These are phyloP conservation scores for Drosera capensis DNA, from an alignment of 148 eudicot genomes.

Conservation along the genomic window DNA sequence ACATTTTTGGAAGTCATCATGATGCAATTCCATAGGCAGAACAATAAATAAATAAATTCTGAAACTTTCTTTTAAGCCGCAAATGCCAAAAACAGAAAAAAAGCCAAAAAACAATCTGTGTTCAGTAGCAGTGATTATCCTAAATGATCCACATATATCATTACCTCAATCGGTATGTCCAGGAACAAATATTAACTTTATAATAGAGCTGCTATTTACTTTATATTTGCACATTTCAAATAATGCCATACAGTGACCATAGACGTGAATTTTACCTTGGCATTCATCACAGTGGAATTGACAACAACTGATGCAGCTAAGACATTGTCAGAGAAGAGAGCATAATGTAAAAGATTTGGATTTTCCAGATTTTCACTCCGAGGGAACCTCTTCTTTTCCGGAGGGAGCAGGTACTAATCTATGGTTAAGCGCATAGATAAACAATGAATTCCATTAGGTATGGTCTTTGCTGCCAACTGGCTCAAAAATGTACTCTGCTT, in stretches of 20 bases:
- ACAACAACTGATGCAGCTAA: slow-evolving; percentile 91
- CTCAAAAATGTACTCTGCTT: slow-evolving; percentile 82
- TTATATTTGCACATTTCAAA: too few relatives aligned
- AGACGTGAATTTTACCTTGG: slow-evolving; percentile 37
- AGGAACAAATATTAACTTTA: too few relatives aligned
- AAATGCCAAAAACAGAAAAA: too few relatives aligned
- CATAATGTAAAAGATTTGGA: slow-evolving; percentile 62
- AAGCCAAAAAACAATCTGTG: too few relatives aligned
- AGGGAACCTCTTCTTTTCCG: slow-evolving; percentile 54
- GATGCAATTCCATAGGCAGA: too few relatives aligned
- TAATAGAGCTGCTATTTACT: too few relatives aligned
- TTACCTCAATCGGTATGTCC: too few relatives aligned
- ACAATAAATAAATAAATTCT: too few relatives aligned
- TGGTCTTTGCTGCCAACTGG: slow-evolving; percentile 78
- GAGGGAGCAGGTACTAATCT: slow-evolving; percentile 60
- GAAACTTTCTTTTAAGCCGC: too few relatives aligned
- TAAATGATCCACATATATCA: too few relatives aligned
- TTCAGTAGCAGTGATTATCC: too few relatives aligned
- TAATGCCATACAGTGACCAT: background rate
- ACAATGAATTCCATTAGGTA: slow-evolving; percentile 79
- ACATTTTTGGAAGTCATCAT: too few relatives aligned
- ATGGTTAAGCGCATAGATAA: slow-evolving; percentile 71
- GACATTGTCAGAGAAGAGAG: slow-evolving; percentile 86
- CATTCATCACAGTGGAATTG: slow-evolving; percentile 63
- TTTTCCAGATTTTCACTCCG: slow-evolving; percentile 60